phyloP scores from a whole-genome alignment of 257 asterid genomes.

The Coffea canephora region DNA sequence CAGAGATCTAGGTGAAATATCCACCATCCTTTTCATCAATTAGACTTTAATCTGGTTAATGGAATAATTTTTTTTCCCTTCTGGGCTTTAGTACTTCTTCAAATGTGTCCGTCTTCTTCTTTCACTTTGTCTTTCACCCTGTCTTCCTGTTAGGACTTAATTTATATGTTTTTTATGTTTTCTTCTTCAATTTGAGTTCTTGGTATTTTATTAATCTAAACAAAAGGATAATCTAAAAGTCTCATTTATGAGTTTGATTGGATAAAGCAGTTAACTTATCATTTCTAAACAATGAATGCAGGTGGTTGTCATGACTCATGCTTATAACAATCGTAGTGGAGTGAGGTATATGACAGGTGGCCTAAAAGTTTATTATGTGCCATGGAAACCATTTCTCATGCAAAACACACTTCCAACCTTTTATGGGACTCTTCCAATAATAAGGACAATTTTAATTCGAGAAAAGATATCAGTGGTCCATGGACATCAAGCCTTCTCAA shows the following conservation, averaged over 20 bases:
- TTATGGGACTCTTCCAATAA: conserved; percentile 80
- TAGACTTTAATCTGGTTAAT: not conserved
- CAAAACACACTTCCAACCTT: conserved; percentile 91
- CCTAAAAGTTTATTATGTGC: conserved; percentile 86
- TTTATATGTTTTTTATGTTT: not conserved
- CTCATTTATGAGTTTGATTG: not conserved
- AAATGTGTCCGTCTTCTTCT: not conserved
- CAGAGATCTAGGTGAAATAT: not conserved
- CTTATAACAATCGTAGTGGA: conserved; percentile 81
- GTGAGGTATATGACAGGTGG: conserved; percentile 95
- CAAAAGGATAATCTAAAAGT: not conserved
- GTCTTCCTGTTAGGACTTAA: not conserved
- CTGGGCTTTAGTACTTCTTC: not conserved
- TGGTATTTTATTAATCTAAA: not conserved
- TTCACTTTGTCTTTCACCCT: not conserved
- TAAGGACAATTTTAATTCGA: conserved; percentile 77
- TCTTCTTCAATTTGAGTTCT: not conserved
- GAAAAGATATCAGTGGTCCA: conserved; percentile 87
- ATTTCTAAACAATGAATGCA: conserved; percentile 27
- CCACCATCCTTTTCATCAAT: not conserved
- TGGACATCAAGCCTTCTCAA: conserved; percentile 96
- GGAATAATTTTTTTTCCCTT: not conserved
- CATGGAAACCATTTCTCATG: conserved; percentile 90
- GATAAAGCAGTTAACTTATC: not conserved
- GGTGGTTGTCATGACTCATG: conserved; percentile 97